Base-by-base conservation (phyloP, 2,329 filamentous ascomycete genomes). In the Coleophoma crateriformis region DNA sequence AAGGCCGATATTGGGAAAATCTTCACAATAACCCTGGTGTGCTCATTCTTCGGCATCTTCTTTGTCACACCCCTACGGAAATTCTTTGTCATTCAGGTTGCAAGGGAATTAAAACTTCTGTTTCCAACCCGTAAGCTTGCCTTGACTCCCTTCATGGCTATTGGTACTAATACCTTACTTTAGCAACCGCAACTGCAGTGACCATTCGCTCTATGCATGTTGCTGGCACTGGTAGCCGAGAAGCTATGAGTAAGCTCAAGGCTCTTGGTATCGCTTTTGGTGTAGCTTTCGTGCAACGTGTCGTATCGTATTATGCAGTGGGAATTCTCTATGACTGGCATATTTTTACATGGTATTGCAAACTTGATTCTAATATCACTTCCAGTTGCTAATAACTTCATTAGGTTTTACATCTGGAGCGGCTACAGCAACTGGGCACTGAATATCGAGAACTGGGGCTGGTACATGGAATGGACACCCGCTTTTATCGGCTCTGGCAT, bases 71-170 rank as follows among this genome's bases (percentile, higher is more conserved):
- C 81, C 7, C 72, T 84, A 17, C 78, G 82, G 50, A 84, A 83
- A 61, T 85, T 86, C 69, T 86, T 85, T 69, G 77, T 86, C 64
- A 78, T 85, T 63, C 79, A 83, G 51, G 78, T 84, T 12, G 79
- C 79, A 3, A 71, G 79, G 10, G 79, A 84, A 64, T 67, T 83
- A 33, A 75, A 73, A 50, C 70, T 84, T 41, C 72, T 83, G 49
- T 84, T 83, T 65, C 80, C 80, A 2, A 77, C 78, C 0, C 64
- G 54, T 55, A 45, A 43, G 48, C 41, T 13, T 43, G 12, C 27
- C 38, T 40, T 39, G 11, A 13, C 27, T 40, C 41, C 11, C 5
- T 8, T 8, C 15, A 32, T 13, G 8, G n/a, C 33, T 44, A 6
- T 13, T n/a, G 5, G 12, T 17, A 11, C n/a, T n/a, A 15, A 15